phyloP scores from a whole-genome alignment of 2,329 filamentous ascomycete genomes.

The Tolypocladium sp. region DNA sequence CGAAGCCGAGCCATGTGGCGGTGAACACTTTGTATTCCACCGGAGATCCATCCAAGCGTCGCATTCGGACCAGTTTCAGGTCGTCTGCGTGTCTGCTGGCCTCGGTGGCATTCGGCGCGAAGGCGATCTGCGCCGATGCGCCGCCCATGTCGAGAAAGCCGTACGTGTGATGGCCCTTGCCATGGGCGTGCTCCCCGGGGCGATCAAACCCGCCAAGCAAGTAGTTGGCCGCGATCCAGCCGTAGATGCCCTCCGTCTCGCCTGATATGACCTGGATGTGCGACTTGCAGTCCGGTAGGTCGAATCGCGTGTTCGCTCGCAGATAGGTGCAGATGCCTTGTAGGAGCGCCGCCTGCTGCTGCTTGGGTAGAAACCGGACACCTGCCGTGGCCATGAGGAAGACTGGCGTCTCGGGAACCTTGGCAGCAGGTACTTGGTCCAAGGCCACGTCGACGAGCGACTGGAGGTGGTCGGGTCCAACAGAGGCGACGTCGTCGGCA shows the following conservation, averaged over 20 bases:
- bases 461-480: constrained; percentile 76
- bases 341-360: constrained; percentile 65
- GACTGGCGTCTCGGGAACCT: constrained; percentile 76
- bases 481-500: constrained; percentile 61
- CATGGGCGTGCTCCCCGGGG: constrained; percentile 65
- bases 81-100: constrained; percentile 83
- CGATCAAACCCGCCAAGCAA: constrained; percentile 82
- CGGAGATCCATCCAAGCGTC: constrained; percentile 68
- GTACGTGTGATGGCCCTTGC: constrained; percentile 86
- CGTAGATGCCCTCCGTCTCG: constrained; percentile 91
- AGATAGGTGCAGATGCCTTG: constrained; percentile 77
- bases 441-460: constrained; percentile 74
- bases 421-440: constrained; percentile 64
- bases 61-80: constrained; percentile 74
- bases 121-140: constrained; percentile 94
- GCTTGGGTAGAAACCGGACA: constrained; percentile 73
- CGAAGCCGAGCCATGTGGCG: constrained; percentile 93
- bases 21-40: constrained; percentile 87
- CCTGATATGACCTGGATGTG: constrained; percentile 94
- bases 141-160: constrained; percentile 98
- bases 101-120: constrained; percentile 89
- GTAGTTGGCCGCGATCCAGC: constrained; percentile 97
- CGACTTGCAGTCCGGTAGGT: constrained; percentile 77
- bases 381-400: constrained; percentile 95
- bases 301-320: constrained; percentile 65